Evolutionary conservation across 1,284 basidiomycete species (phyloP), one percentile per base, ranked within the genome.

Genomic region (Cerioporus squamosus): DNA sequence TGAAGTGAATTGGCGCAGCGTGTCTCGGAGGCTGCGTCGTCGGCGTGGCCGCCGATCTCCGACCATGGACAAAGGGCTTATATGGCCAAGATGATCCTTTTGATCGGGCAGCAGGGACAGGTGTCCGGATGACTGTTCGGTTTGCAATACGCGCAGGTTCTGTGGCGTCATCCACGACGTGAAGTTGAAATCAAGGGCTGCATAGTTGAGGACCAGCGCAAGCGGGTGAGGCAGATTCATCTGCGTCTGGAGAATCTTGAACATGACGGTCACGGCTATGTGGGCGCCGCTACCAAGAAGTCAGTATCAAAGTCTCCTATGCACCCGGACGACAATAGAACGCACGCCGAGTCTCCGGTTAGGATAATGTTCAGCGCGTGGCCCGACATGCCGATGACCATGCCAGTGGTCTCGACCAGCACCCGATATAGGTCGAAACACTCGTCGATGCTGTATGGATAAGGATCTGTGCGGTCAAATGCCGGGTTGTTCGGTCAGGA

Each of bases 111-210:
- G 72, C 0, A 89, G 88, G 22, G 84, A 80, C 15, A 90, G 72
- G 68, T 87, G 82, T 1, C 85, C 84, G n/a, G 89, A 86, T 0
- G 92, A 94, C 68, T 95, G 90, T 68, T 94, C 93, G 1, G 85
- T 81, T 59, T 91, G 85, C 12, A 98, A 79, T 12, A 97, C 90
- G 5, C 86, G 85, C 48, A 98, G 79, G 72, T 97, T 90, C 20
- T 85, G 83, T 1, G 91, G 89, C 0, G 95, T 88, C 95, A 98
- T 98, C 97, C 97, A 99, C 23, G 94, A 94, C 0, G 92, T 93
- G 72, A 96, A 98, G 72, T 97, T 97, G 79, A 99, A 98, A 73
- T 98, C 97, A 51, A 98, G 83, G 18, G 80, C 92, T 59, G 90
- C 81, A 71, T 93, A 93, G 66, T 81, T 90, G 53, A 97, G 84